These are phyloP conservation scores for Rhynchospora pubera DNA, from an alignment of 176 grass and related monocot genomes.

Conservation along the genomic window DNA sequence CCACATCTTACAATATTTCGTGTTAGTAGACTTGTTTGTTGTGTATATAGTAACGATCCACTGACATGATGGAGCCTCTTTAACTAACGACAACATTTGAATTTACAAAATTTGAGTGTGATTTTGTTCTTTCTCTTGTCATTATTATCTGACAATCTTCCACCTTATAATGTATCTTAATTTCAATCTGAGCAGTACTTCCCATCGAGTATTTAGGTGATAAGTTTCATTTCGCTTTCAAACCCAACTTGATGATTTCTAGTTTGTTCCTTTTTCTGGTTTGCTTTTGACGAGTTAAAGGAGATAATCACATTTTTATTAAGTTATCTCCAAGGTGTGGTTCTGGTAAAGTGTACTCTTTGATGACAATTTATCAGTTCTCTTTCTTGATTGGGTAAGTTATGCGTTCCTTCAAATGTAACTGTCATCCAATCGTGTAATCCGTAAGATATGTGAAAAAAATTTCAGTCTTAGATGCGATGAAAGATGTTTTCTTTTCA, in stretches of 20 bases:
- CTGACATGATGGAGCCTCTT: background rate
- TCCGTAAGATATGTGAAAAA: background rate
- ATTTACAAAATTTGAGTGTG: background rate
- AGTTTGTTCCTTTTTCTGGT: background rate
- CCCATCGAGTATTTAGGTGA: background rate
- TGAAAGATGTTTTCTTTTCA: background rate
- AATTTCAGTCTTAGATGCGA: background rate
- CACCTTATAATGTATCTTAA: conserved; percentile 2
- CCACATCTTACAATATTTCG: background rate
- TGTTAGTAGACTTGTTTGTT: background rate
- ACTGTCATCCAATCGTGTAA: background rate
- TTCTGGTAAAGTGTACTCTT: background rate
- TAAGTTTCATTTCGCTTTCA: conserved; percentile 22
- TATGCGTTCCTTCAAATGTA: background rate
- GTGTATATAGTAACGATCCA: background rate
- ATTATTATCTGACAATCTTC: too few species aligned
- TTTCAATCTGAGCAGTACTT: background rate
- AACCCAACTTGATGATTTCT: background rate
- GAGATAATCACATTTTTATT: background rate
- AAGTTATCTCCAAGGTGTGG: background rate
- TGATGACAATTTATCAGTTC: background rate
- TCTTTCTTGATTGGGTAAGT: background rate
- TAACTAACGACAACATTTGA: background rate
- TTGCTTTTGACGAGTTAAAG: conserved; percentile 7
- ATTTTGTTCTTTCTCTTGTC: background rate